A percentile compares a stretch with the other conserved stretches of the same genome.
phyloP scores from a whole-genome alignment of 1,139 yeast genomes.

The Debaryomycetaceae sp. region DNA sequence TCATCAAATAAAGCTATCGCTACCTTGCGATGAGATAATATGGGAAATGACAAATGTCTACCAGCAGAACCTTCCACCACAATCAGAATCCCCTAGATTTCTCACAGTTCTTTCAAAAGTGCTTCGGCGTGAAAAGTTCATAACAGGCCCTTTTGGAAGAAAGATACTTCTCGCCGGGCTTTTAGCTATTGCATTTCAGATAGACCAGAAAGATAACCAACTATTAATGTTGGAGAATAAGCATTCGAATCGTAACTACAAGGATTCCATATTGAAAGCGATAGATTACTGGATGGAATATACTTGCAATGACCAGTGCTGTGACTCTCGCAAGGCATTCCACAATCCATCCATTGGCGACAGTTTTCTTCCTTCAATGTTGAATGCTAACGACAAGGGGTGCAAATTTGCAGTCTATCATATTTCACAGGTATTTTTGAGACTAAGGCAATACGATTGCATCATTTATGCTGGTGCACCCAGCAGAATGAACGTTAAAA shows the following conservation, averaged over 20 bases:
- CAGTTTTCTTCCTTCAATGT: conserved; percentile 12
- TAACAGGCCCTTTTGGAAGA: conserved; percentile 52
- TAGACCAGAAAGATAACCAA: conserved; percentile 62
- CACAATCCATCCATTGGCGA: conserved; percentile 4
- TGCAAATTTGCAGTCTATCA: conserved; percentile 53
- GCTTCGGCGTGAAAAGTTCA: conserved; percentile 46
- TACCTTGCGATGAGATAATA: conserved; percentile 18
- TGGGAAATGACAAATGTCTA: conserved; percentile 12
- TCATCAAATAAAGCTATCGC: conserved; percentile 15
- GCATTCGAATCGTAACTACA: conserved; percentile 10
- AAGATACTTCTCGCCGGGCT: conserved; percentile 61
- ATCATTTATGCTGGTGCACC: conserved; percentile 72
- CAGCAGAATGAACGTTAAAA: conserved; percentile 62
- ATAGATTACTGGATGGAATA: conserved; percentile 10
- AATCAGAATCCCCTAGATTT: conserved; percentile 22
- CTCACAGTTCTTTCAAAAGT: conserved; percentile 49
- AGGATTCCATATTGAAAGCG: conserved; percentile 45
- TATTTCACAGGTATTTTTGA: conserved; percentile 59
- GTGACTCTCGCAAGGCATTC: conserved; percentile 1
- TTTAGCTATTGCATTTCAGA: conserved; percentile 57
- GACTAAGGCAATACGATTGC: conserved; percentile 61
- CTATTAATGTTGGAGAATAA: conserved; percentile 3
- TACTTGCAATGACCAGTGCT: conserved; percentile 3
- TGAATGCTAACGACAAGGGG: conserved; percentile 18
- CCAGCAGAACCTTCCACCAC: conserved; percentile 4